A percentile compares a stretch with the other conserved stretches of the same genome.
phyloP scores from a whole-genome alignment of 805 yeast species.

The Lipomyces japonicus region DNA sequence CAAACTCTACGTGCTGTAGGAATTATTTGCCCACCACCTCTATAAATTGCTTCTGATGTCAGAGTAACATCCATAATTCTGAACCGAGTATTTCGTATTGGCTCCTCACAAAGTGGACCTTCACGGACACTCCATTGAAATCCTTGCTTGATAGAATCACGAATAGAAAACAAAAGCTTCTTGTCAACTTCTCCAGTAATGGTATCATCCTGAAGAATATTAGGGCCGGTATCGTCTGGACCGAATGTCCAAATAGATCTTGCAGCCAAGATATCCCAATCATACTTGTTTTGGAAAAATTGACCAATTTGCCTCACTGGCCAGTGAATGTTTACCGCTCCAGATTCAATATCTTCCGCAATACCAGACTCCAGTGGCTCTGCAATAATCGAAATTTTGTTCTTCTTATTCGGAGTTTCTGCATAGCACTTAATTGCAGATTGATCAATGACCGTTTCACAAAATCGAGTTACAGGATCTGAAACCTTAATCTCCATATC shows the following conservation, averaged over 20 bases:
- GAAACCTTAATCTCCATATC: slow-evolving; percentile 74
- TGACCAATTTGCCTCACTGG: slow-evolving; percentile 50
- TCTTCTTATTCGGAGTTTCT: slow-evolving; percentile 52
- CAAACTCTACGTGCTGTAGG: slow-evolving; percentile 84
- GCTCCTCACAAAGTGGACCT: slow-evolving; percentile 92
- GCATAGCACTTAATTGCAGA: slow-evolving; percentile 67
- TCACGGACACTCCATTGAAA: slow-evolving; percentile 78
- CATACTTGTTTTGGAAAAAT: slow-evolving; percentile 52
- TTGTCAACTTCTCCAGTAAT: slow-evolving; percentile 67
- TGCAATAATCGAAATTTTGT: slow-evolving; percentile 64
- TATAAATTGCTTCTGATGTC: slow-evolving; percentile 46
- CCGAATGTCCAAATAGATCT: slow-evolving; percentile 79
- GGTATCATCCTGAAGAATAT: slow-evolving; percentile 65
- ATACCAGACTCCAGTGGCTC: slow-evolving; percentile 64
- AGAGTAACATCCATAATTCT: slow-evolving; percentile 60
- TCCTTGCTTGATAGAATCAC: slow-evolving; percentile 64
- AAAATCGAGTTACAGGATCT: slow-evolving; percentile 73
- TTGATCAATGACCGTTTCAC: slow-evolving; percentile 67
- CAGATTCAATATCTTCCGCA: slow-evolving; percentile 53
- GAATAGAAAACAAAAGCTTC: slow-evolving; percentile 43
- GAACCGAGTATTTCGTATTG: slow-evolving; percentile 65
- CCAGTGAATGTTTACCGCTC: slow-evolving; percentile 39
- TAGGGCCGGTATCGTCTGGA: slow-evolving; percentile 53
- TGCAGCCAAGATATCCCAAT: slow-evolving; percentile 82
- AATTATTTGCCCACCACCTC: slow-evolving; percentile 61